Conservation (phyloP, 2,329 filamentous ascomycete species). For the Stagonosporopsis tanaceti region DNA sequence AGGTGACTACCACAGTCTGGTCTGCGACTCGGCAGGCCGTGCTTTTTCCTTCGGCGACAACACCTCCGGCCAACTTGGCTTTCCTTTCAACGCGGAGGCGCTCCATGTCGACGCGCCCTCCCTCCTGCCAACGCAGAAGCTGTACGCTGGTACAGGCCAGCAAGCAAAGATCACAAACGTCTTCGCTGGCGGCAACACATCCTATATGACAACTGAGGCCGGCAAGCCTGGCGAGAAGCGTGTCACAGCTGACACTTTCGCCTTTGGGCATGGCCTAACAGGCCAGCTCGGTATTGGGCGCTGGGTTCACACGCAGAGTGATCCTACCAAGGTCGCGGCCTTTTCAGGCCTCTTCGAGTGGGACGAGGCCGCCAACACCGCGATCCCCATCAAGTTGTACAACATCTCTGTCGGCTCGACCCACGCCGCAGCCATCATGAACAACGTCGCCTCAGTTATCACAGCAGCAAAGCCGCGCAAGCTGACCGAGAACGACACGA, state of each 20-base stretch:
- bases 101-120: slow-evolving; percentile 73
- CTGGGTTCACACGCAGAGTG: slow-evolving; percentile 86
- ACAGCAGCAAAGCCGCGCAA: slow-evolving; percentile 47
- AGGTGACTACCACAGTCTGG: slow-evolving; percentile 87
- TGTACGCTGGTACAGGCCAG: slow-evolving; percentile 74
- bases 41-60: slow-evolving; percentile 94
- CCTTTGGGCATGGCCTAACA: slow-evolving; percentile 84
- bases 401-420: slow-evolving; percentile 78
- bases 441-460: slow-evolving; percentile 77
- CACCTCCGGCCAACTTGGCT: slow-evolving; percentile 87
- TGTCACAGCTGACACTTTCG: slow-evolving; percentile 80
- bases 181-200: slow-evolving; percentile 85
- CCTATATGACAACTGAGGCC: slow-evolving; percentile 86
- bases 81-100: slow-evolving; percentile 71
- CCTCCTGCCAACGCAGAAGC: slow-evolving; percentile 71
- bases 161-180: slow-evolving; percentile 75
- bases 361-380: slow-evolving; percentile 73
- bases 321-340: slow-evolving; percentile 80
- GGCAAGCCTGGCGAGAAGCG: slow-evolving; percentile 65
- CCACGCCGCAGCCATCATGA: slow-evolving; percentile 83
- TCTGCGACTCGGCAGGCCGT: slow-evolving; percentile 76
- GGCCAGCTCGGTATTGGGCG: slow-evolving; percentile 84
- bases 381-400: slow-evolving; percentile 80
- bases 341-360: slow-evolving; percentile 88
- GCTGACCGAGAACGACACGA: slow-evolving; percentile 71